Conservation (phyloP, 2,329 filamentous ascomycete species). For the Tetracladium maxilliforme region DNA sequence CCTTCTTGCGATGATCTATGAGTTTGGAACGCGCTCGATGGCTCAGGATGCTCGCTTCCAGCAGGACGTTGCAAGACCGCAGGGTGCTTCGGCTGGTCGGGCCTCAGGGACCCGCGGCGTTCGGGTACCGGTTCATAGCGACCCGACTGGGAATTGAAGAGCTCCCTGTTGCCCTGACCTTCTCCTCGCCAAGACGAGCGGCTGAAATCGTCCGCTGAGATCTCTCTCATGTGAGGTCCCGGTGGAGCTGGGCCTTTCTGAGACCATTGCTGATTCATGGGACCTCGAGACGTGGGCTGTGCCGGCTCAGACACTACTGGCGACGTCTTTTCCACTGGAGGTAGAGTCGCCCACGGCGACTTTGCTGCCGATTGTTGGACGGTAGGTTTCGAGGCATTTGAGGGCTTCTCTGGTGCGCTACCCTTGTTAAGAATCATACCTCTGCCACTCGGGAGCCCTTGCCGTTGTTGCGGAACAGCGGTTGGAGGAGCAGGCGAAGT, state of each 20-base stretch:
- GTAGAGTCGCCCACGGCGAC: conserved; percentile 81
- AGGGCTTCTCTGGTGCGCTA: conserved; percentile 51
- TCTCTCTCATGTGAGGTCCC: conserved; percentile 74
- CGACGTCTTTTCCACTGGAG: conserved; percentile 69
- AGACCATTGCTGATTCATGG: conserved; percentile 38
- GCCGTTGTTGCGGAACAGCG: conserved; percentile 14
- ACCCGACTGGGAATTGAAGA: conserved; percentile 92
- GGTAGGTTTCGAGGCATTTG: conserved; percentile 58
- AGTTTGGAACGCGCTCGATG: conserved; percentile 76
- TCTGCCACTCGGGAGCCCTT: neutral
- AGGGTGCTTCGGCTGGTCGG: conserved; percentile 55
- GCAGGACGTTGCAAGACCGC: conserved; percentile 64
- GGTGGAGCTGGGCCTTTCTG: conserved; percentile 37
- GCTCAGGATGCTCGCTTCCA: conserved; percentile 54
- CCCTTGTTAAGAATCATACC: neutral
- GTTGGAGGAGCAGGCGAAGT: conserved; percentile 14
- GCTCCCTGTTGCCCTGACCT: conserved; percentile 49
- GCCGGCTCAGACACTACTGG: conserved; percentile 48
- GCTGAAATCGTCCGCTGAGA: conserved; percentile 87
- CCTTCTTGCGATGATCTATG: conserved; percentile 53
- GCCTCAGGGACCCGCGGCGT: conserved; percentile 50
- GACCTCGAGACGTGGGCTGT: conserved; percentile 28
- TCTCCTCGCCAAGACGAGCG: conserved; percentile 67
- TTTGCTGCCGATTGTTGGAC: conserved; percentile 57
- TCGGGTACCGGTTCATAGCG: conserved; percentile 82